These are phyloP conservation scores for Firmiana major DNA, from an alignment of 345 rosid species.

Conservation along the genomic window DNA sequence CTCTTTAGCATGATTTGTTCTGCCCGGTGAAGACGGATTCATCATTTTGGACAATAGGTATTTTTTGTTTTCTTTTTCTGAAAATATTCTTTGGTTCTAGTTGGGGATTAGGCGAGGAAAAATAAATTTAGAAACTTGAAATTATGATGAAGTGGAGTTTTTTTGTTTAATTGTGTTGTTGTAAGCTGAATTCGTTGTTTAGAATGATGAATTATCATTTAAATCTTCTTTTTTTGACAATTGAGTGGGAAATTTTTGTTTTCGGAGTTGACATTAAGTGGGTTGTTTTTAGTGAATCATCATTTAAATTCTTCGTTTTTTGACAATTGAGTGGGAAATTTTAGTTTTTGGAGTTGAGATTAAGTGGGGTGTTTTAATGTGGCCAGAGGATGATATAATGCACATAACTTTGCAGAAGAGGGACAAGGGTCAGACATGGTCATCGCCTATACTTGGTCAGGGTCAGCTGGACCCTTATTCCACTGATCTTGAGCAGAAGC, in stretches of 20 bases:
- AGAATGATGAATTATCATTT: neutral
- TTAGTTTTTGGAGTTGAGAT: constrained; percentile 3
- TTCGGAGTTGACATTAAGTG: constrained; percentile 8
- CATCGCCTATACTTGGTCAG: constrained; percentile 75
- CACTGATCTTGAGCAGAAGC: constrained; percentile 77
- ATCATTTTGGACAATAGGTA: constrained; percentile 92
- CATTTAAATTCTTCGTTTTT: neutral
- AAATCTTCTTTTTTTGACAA: neutral
- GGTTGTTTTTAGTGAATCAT: neutral
- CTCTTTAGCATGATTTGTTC: constrained; percentile 61
- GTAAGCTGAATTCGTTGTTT: neutral
- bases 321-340: neutral
- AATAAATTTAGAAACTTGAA: neutral
- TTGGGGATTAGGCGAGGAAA: neutral
- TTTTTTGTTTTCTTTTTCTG: neutral
- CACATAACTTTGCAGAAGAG: constrained; percentile 84
- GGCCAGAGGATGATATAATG: constrained; percentile 76
- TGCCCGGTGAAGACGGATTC: constrained; percentile 82
- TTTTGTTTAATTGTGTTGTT: neutral
- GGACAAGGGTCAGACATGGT: constrained; percentile 90
- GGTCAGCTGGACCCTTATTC: constrained; percentile 72
- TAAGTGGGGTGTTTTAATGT: constrained; percentile 7
- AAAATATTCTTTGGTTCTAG: neutral
- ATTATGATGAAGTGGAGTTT: neutral
- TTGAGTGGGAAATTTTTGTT: neutral